Base-by-base conservation (phyloP, 2,329 filamentous ascomycete genomes). In the Trichoderma arundinaceum region DNA sequence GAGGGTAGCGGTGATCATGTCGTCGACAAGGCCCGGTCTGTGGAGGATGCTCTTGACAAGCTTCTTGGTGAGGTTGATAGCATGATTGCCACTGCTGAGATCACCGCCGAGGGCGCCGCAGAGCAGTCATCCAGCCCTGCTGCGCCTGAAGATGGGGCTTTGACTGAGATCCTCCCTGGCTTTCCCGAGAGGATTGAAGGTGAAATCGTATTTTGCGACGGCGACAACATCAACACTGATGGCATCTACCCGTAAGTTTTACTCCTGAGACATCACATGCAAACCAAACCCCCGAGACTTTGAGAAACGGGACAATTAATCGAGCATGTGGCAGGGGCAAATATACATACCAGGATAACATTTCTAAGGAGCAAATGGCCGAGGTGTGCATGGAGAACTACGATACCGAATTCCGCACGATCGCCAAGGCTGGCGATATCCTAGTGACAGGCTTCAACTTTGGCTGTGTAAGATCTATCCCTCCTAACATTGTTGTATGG, bases 301-400 rank as follows among this genome's bases (percentile, higher is more conserved):
- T 4, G 22, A 28, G 22, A 28, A 28, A 28, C 22, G 4, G 22
- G 4, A 28, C 22, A 28, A 28, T 28, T 28, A 4, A 28, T 4
- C 4, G 22, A 28, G 22, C 4, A 28, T 28, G 22, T 28, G 2
- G 22, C 4, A 28, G 22, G 0, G 92, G 92, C 4, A 93, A 94
- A 75, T 93, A 92, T 77, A 97, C 94, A 0, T 98, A 98, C 78
- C 92, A 96, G 75, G 94, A 98, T 74, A 85, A 91, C 72, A 83
- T 98, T 1, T 80, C 90, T 0, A 81, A 79, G 0, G 90, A 92
- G 68, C 87, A 87, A 65, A 97, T 98, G 94, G 92, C 92, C 0
- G 82, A 91, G 70, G 93, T 94, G 0, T 94, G 91, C 77, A 97
- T 98, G 93, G 86, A 90, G 75, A 98, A 98, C 83, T 98, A 97